phyloP scores from a whole-genome alignment of 164 flowering plant species.

The Sedum album region DNA sequence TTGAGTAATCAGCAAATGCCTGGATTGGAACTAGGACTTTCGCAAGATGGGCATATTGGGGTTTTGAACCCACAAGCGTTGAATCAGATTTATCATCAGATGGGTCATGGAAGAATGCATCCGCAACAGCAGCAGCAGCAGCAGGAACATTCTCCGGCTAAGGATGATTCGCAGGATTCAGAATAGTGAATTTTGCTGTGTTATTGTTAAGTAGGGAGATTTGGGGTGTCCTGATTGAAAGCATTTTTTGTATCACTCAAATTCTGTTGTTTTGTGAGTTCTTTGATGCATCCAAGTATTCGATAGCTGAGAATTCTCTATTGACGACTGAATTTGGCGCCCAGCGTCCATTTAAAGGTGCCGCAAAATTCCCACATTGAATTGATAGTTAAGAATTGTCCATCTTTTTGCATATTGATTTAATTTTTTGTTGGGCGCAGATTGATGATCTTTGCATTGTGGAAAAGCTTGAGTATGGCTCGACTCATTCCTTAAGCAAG shows the following conservation, averaged over 20 bases:
- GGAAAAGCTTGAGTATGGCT: neutral
- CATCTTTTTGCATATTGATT: neutral
- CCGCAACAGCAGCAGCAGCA: conserved; percentile 33
- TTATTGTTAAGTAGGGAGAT: neutral
- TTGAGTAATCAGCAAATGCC: conserved; percentile 38
- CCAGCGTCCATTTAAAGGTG: neutral
- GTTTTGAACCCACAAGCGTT: conserved; percentile 38
- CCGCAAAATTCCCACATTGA: neutral
- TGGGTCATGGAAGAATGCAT: conserved; percentile 33
- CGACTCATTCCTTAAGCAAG: neutral
- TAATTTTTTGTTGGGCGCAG: neutral
- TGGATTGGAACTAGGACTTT: conserved; percentile 49
- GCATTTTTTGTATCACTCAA: conserved; percentile 15
- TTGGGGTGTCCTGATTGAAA: conserved; percentile 13
- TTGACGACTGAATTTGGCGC: neutral
- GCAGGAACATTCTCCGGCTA: conserved; percentile 31
- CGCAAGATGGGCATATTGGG: conserved; percentile 49
- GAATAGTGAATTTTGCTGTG: conserved; percentile 32
- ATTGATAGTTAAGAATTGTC: too few species aligned
- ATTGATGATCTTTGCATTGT: neutral
- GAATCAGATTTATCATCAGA: conserved; percentile 50
- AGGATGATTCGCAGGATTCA: conserved; percentile 80
- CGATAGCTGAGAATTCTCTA: neutral
- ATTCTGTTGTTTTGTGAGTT: conserved; percentile 13
- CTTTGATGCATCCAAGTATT: neutral